Conservation (phyloP, 169 alveolate species). For the Eimeria praecox region DNA sequence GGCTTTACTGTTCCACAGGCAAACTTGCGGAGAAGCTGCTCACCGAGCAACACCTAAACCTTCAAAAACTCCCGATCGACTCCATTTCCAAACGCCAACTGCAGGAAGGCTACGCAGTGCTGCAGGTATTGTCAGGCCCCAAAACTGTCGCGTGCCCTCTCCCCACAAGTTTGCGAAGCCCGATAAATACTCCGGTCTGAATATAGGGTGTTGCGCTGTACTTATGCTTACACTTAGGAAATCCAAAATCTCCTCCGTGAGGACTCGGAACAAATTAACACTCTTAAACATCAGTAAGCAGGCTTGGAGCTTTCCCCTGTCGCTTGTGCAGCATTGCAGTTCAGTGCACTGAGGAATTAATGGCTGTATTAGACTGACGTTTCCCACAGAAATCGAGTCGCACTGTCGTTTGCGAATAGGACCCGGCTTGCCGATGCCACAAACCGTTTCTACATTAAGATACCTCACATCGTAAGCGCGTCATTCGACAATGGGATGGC, state of each 20-base stretch:
- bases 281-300: slow-evolving; percentile 63
- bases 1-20: slow-evolving; percentile 43
- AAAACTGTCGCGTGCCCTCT: not conserved
- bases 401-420: slow-evolving; percentile 25
- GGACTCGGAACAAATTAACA: slow-evolving; percentile 1
- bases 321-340: not conserved
- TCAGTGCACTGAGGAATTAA: not conserved
- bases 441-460: slow-evolving; percentile 82
- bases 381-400: not conserved
- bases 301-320: not conserved
- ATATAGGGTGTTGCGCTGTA: not conserved
- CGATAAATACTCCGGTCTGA: not conserved
- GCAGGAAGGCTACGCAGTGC: slow-evolving; percentile 81
- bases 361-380: not conserved
- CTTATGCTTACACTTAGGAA: slow-evolving; percentile 12
- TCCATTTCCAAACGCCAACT: slow-evolving; percentile 79
- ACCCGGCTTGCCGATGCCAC: slow-evolving; percentile 78
- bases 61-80: slow-evolving; percentile 77
- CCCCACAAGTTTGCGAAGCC: not conserved
- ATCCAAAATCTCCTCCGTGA: slow-evolving; percentile 68
- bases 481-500: not conserved
- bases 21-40: slow-evolving; percentile 62
- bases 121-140: slow-evolving; percentile 62
- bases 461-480: slow-evolving; percentile 81
- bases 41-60: slow-evolving; percentile 80